Base-by-base conservation (phyloP, 306 rosid genomes). In the Cucumis hystrix region DNA sequence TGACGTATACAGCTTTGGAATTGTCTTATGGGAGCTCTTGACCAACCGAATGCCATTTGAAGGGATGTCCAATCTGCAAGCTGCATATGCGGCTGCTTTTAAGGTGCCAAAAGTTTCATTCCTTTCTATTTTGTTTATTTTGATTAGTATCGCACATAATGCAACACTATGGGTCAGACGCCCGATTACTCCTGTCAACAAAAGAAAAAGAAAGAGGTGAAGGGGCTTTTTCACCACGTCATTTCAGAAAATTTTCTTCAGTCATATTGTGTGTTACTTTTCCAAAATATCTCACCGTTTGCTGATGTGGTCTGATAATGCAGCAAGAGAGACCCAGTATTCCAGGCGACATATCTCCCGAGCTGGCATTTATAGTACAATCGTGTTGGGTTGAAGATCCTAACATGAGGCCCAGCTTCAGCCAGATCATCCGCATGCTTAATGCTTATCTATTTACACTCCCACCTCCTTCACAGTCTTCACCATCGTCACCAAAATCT, bases 61-160 rank as follows among this genome's bases (percentile, higher is more conserved):
- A 82, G 99, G 99, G 85, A 95, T 95, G 99, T 95, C 99, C 49
- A 95, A 95, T 88, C 86, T 95, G 85, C 99, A 95, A 85, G 99
- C 99, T 71, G 98, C 98, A 47, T 95, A 95, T 83, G 97, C 97
- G 71, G 98, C 98, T 82, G 99, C 99, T 52, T 95, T 95, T 80
- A 95, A 95, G 99, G 99, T 95, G 82, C 74, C 25, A 79, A 40
- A 80, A 64, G 47, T 52, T 41, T 35, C 75, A 62, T 39, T 37
- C 12, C 2, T 41, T 62, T 80, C 64, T 6, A 60, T 62, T 74
- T 70, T 65, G 17, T 23, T 41, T 15, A 6, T 23, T 16, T 13
- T 28, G 35, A 8, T 81, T 25, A 37, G 47, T 59, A 21, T 58
- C 56, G 15, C 79, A 20, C n/a, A 51, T 17, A 18, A 30, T 43